phyloP scores from a whole-genome alignment of 2,329 filamentous ascomycete genomes.

The Daldinia sp. region DNA sequence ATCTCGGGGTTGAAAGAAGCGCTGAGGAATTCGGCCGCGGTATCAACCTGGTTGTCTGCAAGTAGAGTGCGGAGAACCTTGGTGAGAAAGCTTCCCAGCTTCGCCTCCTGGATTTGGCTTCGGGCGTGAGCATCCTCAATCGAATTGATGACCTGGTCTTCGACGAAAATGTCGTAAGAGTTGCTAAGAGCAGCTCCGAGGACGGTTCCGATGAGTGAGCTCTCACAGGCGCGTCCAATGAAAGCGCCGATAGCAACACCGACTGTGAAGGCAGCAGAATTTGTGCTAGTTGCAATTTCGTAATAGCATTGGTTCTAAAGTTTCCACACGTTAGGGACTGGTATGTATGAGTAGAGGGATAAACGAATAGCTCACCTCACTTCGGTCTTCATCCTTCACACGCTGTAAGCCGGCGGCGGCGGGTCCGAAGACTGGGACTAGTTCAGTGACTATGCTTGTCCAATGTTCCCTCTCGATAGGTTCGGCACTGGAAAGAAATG shows the following conservation, averaged over 20 bases:
- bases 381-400: neutral
- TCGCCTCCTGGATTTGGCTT: slow-evolving; percentile 18
- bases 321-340: neutral
- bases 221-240: slow-evolving; percentile 20
- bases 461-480: slow-evolving; percentile 18
- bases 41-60: slow-evolving; percentile 2
- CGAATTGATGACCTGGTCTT: slow-evolving; percentile 1
- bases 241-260: slow-evolving; percentile 25
- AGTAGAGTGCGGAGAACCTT: slow-evolving; percentile 23
- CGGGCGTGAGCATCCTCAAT: slow-evolving; percentile 12
- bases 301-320: slow-evolving; percentile 14
- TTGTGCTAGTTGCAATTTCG: slow-evolving; percentile 22
- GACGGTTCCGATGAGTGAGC: slow-evolving; percentile 19
- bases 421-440: slow-evolving; percentile 24
- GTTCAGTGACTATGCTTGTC: slow-evolving; percentile 16
- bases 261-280: slow-evolving; percentile 20
- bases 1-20: slow-evolving; percentile 9
- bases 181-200: slow-evolving; percentile 23
- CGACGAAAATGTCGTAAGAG: slow-evolving; percentile 10
- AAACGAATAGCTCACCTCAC: slow-evolving; percentile 7
- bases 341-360: neutral
- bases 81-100: slow-evolving; percentile 12
- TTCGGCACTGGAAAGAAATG: slow-evolving; percentile 14
- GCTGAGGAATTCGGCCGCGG: slow-evolving; percentile 18
- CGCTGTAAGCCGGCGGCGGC: slow-evolving; percentile 16